phyloP scores from a whole-genome alignment of 1,139 yeast species.

The Suhomyces bribrorum region DNA sequence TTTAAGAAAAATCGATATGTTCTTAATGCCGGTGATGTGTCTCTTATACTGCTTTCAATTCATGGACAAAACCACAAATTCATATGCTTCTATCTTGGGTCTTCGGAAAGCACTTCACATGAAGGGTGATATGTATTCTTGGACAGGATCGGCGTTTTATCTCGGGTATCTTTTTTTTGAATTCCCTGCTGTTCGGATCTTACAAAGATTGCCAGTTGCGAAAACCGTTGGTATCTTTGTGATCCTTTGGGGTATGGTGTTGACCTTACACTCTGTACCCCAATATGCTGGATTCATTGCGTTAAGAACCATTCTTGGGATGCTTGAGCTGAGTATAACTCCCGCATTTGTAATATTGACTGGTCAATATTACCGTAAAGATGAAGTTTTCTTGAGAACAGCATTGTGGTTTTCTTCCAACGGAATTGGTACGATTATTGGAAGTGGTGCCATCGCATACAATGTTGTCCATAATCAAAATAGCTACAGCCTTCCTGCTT shows the following conservation, averaged over 20 bases:
- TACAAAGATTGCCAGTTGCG: slow-evolving; percentile 11
- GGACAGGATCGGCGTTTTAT: slow-evolving; percentile 20
- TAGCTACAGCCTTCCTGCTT: slow-evolving; percentile 36
- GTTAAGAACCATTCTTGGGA: slow-evolving; percentile 8
- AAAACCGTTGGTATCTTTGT: slow-evolving; percentile 26
- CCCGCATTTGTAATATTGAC: slow-evolving; percentile 57
- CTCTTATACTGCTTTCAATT: slow-evolving; percentile 56
- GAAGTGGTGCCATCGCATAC: slow-evolving; percentile 53
- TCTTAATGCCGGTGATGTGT: slow-evolving; percentile 55
- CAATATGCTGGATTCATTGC: slow-evolving; percentile 9
- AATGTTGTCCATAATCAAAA: slow-evolving; percentile 38
- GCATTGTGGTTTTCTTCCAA: slow-evolving; percentile 52
- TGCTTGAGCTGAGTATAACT: slow-evolving; percentile 37
- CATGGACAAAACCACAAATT: slow-evolving; percentile 61
- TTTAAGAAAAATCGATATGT: slow-evolving; percentile 52
- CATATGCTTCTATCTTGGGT: slow-evolving; percentile 63
- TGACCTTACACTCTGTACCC: slow-evolving; percentile 9
- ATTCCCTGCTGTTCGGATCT: slow-evolving; percentile 7
- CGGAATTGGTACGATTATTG: slow-evolving; percentile 54
- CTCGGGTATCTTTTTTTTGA: slow-evolving; percentile 10
- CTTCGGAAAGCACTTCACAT: slow-evolving; percentile 15
- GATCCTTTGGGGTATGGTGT: slow-evolving; percentile 19
- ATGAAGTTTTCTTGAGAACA: slow-evolving; percentile 50
- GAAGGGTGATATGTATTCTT: slow-evolving; percentile 19
- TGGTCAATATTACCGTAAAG: slow-evolving; percentile 54